Evolutionary conservation across 2,329 filamentous ascomycete genomes (phyloP).

Genomic region (Seiridium cupressi): DNA sequence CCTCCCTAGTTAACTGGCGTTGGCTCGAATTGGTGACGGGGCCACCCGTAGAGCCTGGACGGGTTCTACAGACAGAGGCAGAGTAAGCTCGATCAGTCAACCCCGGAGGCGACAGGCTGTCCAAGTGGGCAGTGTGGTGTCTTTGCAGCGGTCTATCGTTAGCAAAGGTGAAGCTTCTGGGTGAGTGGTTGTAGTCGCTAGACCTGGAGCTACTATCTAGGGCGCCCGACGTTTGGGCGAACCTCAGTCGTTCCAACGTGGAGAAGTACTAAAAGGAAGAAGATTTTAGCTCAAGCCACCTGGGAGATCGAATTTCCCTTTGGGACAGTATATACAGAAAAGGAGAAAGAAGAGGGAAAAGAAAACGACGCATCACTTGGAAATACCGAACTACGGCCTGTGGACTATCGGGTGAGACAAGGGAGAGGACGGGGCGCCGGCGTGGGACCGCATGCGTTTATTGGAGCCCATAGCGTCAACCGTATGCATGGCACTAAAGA

Average conservation of each 20-base stretch:
- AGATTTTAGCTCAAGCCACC: conserved; percentile 15
- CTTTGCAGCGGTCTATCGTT: not conserved
- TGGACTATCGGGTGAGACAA: conserved; percentile 2
- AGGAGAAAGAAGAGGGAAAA: not conserved
- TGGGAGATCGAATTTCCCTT: not conserved
- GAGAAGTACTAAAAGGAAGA: conserved; percentile 52
- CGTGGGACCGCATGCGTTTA: conserved; percentile 13
- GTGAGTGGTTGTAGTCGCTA: conserved; percentile 2
- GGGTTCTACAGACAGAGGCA: conserved; percentile 15
- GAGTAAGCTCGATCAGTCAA: not conserved
- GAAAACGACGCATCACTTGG: not conserved
- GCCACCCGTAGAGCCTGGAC: conserved; percentile 47
- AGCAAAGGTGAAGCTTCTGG: conserved; percentile 5
- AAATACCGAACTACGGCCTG: not conserved
- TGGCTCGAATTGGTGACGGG: conserved; percentile 44
- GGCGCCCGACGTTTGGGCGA: conserved; percentile 44
- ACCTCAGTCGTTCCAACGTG: conserved; percentile 55
- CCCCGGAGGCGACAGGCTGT: not conserved
- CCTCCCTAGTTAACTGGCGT: conserved; percentile 65
- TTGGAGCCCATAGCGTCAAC: conserved; percentile 19
- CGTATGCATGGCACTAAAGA: conserved; percentile 11
- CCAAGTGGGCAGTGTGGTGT: not conserved
- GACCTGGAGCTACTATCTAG: conserved; percentile 10
- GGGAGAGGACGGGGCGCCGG: not conserved
- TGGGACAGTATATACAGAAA: not conserved